phyloP scores from a whole-genome alignment of 1,284 basidiomycete genomes.

The Pseudozyma hubeiensis region DNA sequence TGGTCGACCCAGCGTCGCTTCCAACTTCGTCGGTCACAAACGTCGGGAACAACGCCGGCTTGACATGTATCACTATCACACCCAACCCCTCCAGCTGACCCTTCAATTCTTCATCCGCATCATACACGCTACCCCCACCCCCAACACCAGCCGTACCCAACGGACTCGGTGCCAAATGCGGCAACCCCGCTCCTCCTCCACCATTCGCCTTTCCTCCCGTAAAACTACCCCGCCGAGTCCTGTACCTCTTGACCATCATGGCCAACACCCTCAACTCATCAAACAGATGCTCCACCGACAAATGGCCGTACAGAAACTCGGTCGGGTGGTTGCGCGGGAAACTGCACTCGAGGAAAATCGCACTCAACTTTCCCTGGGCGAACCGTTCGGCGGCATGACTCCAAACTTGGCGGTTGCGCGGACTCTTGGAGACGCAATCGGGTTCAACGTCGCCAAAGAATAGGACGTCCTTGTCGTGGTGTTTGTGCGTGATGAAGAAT shows the following conservation, averaged over 20 bases:
- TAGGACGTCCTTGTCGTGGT: slow-evolving; percentile 60
- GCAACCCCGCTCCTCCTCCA: slow-evolving; percentile 12
- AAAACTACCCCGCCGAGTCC: slow-evolving; percentile 22
- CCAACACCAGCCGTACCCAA: slow-evolving; percentile 38
- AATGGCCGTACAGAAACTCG: slow-evolving; percentile 61
- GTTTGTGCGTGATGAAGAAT: slow-evolving; percentile 62
- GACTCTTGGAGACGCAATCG: slow-evolving; percentile 54
- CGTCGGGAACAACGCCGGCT: slow-evolving; percentile 58
- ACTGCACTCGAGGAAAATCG: slow-evolving; percentile 65
- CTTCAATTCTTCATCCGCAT: slow-evolving; percentile 44
- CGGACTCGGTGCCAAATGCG: slow-evolving; percentile 38
- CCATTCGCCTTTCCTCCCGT: slow-evolving; percentile 15
- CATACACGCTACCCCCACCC: slow-evolving; percentile 45
- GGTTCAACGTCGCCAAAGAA: slow-evolving; percentile 68
- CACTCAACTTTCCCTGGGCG: slow-evolving; percentile 52
- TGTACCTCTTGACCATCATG: slow-evolving; percentile 46
- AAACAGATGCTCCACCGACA: slow-evolving; percentile 58
- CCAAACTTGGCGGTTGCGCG: slow-evolving; percentile 60
- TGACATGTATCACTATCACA: slow-evolving; percentile 62
- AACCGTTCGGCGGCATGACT: slow-evolving; percentile 56
- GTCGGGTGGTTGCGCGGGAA: slow-evolving; percentile 57
- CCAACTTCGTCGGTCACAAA: slow-evolving; percentile 22
- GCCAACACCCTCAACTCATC: slow-evolving; percentile 60
- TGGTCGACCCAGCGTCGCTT: too few species aligned
- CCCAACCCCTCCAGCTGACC: slow-evolving; percentile 48